Evolutionary conservation across 2,329 filamentous ascomycete genomes (phyloP).

Genomic region (Domatiomyces catenatus): DNA sequence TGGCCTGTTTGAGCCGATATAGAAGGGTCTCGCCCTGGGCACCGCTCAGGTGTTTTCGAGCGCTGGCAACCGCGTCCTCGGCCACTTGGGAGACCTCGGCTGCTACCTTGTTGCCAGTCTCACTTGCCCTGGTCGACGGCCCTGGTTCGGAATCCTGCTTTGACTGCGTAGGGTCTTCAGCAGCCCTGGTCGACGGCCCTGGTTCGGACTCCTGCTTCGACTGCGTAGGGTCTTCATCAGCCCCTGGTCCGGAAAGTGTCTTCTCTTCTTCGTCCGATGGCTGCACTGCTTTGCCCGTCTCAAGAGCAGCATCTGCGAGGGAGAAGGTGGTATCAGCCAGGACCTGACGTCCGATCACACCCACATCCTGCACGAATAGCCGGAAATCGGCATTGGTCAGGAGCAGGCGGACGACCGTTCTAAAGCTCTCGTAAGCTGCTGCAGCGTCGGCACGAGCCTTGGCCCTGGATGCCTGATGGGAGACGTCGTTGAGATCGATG

Average conservation of each 20-base stretch:
- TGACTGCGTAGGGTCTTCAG: conserved; percentile 36
- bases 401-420: conserved; percentile 68
- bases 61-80: conserved; percentile 50
- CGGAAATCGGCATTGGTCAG: conserved; percentile 84
- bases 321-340: conserved; percentile 75
- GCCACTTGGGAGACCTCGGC: conserved; percentile 26
- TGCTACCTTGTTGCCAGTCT: conserved; percentile 33
- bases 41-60: conserved; percentile 56
- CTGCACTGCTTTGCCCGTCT: conserved; percentile 58
- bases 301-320: conserved; percentile 57
- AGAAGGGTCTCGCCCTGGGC: conserved; percentile 60
- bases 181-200: no score
- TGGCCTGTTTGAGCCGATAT: conserved; percentile 58
- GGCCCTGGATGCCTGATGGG: conserved; percentile 43
- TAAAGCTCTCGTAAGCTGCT: conserved; percentile 65
- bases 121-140: conserved; percentile 22
- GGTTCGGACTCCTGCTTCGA: conserved; percentile 41
- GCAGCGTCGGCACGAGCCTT: conserved; percentile 56
- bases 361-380: conserved; percentile 66
- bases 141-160: conserved; percentile 42
- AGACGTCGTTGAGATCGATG: conserved; percentile 50
- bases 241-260: conserved; percentile 33
- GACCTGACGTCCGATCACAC: conserved; percentile 64
- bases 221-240: conserved; percentile 34
- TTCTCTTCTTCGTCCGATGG: conserved; percentile 47